Evolutionary conservation across 2,329 filamentous ascomycete genomes (phyloP).

Genomic region (Exutisphaerella laricina): DNA sequence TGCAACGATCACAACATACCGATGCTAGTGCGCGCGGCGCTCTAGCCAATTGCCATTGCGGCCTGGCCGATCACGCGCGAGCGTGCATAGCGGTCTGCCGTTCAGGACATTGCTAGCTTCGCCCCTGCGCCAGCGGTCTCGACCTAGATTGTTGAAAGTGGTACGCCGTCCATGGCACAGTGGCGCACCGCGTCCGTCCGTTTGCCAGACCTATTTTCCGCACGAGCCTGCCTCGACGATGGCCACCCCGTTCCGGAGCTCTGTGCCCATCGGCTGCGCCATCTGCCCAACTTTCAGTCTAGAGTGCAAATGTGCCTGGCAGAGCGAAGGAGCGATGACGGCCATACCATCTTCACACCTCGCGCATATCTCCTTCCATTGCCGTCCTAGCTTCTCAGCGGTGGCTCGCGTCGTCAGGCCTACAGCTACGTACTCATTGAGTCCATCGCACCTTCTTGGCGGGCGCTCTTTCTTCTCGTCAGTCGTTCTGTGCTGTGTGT

Average conservation of each 20-base stretch:
- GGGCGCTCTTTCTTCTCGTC: too few species aligned
- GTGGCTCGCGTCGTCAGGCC: constrained; percentile 9
- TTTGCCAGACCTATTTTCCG: not conserved
- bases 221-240: not conserved
- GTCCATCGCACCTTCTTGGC: too few species aligned
- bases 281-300: not conserved
- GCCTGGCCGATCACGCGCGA: not conserved
- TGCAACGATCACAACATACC: not conserved
- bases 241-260: constrained; percentile 1
- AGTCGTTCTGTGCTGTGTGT: too few species aligned
- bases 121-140: constrained; percentile 13
- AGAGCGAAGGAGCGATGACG: constrained; percentile 1
- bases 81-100: not conserved
- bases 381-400: constrained; percentile 7
- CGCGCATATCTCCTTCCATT: constrained; percentile 3
- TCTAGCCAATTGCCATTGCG: not conserved
- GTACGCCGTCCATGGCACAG: constrained; percentile 2
- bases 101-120: constrained; percentile 6
- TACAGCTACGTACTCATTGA: constrained; percentile 3
- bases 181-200: constrained; percentile 1
- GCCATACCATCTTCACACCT: constrained; percentile 4
- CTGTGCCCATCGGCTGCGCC: not conserved
- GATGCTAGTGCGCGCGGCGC: not conserved
- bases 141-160: not conserved
- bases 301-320: constrained; percentile 7